phyloP scores from a whole-genome alignment of 2,329 filamentous ascomycete genomes.

The Penicillium occitanis region DNA sequence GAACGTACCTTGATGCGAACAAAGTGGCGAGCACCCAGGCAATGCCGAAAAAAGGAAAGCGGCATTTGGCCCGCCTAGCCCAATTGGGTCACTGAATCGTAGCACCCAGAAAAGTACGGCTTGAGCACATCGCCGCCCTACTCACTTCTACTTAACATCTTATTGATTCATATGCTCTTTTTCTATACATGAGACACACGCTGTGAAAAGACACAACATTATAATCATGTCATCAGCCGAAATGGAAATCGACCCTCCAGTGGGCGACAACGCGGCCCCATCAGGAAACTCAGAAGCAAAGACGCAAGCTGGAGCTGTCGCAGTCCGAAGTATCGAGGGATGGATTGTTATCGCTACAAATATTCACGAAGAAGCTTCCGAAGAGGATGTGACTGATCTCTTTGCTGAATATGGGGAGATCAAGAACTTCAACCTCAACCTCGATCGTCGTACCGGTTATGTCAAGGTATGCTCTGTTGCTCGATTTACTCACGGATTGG shows the following conservation, averaged over 20 bases:
- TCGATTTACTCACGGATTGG: neutral
- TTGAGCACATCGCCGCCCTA: neutral
- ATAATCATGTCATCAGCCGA: slow-evolving; percentile 40
- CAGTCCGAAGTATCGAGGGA: slow-evolving; percentile 66
- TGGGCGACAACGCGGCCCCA: slow-evolving; percentile 34
- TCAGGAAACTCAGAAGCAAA: slow-evolving; percentile 41
- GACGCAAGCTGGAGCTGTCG: slow-evolving; percentile 50
- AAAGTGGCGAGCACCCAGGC: no score
- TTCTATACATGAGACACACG: neutral
- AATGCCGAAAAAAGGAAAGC: neutral
- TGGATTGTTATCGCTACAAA: slow-evolving; percentile 71
- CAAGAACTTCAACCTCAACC: slow-evolving; percentile 66
- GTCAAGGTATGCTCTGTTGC: slow-evolving; percentile 56
- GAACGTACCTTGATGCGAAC: neutral
- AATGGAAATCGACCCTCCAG: slow-evolving; percentile 48
- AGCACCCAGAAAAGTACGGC: slow-evolving; percentile 9
- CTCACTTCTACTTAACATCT: neutral
- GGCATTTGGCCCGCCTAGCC: neutral
- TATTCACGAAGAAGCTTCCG: slow-evolving; percentile 66
- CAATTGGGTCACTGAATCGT: neutral
- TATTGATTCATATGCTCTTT: neutral
- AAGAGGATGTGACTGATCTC: slow-evolving; percentile 65
- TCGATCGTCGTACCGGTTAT: slow-evolving; percentile 66
- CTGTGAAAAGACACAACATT: neutral
- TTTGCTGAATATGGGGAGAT: slow-evolving; percentile 68